phyloP scores from a whole-genome alignment of 2,329 filamentous ascomycete genomes.

The Colletotrichum sansevieriae region DNA sequence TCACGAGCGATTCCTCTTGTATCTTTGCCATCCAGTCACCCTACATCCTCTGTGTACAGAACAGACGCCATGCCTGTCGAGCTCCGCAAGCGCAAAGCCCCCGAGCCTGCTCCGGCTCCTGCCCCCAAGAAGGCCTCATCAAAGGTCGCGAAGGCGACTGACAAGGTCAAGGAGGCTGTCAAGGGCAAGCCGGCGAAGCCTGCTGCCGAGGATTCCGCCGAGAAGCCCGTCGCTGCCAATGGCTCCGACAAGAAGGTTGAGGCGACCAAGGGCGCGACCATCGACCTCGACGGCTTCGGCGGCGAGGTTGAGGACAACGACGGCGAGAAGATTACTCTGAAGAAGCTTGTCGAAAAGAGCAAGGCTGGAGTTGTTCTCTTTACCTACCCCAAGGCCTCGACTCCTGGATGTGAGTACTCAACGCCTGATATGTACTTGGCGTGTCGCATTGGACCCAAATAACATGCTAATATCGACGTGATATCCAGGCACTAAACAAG shows the following conservation, averaged over 20 bases:
- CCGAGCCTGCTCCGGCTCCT: conserved; percentile 59
- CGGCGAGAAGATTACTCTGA: conserved; percentile 82
- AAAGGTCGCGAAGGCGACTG: conserved; percentile 53
- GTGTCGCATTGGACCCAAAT: not conserved
- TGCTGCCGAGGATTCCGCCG: conserved; percentile 45
- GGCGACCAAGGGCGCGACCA: conserved; percentile 66
- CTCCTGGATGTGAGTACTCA: conserved; percentile 85
- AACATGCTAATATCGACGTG: conserved; percentile 16
- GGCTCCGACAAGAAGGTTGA: conserved; percentile 54
- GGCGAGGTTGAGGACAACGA: conserved; percentile 88
- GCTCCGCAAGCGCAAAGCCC: conserved; percentile 73
- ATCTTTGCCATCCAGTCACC: conserved; percentile 8
- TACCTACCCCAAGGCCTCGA: conserved; percentile 95
- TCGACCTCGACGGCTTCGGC: conserved; percentile 71
- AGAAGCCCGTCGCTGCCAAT: conserved; percentile 49
- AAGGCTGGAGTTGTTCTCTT: conserved; percentile 90
- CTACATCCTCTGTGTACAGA: conserved; percentile 11
- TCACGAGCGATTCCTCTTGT: conserved; percentile 28
- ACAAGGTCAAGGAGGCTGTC: conserved; percentile 52
- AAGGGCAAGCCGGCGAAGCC: conserved; percentile 45
- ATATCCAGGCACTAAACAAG: conserved; percentile 86
- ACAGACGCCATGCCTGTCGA: conserved; percentile 65
- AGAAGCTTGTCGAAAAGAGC: conserved; percentile 85
- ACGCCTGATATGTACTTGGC: not conserved
- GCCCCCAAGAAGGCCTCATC: conserved; percentile 60